Conservation (phyloP, 2,329 filamentous ascomycete species). For the Daldinia eschscholtzii region DNA sequence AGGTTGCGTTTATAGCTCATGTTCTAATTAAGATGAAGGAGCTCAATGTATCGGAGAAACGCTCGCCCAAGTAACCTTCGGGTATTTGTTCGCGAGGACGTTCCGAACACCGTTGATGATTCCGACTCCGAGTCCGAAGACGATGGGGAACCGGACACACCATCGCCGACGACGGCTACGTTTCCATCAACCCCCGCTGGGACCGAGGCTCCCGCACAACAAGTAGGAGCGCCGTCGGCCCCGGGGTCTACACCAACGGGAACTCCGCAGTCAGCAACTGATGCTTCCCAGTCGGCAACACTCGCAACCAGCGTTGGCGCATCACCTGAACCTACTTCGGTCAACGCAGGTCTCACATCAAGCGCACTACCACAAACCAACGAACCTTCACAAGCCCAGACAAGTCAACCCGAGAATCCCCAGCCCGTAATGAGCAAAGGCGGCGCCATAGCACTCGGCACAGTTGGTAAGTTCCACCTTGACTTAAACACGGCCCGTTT, state of each 20-base stretch:
- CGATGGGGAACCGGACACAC: constrained; percentile 34
- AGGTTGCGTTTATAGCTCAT: neutral
- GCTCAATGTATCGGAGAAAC: constrained; percentile 30
- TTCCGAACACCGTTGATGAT: constrained; percentile 16
- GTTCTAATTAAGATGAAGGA: constrained; percentile 30
- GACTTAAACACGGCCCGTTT: neutral
- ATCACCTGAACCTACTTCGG: constrained; percentile 9
- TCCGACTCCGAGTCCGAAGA: constrained; percentile 27
- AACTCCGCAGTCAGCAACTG: neutral
- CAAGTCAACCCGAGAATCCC: constrained; percentile 10
- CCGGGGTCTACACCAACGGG: neutral
- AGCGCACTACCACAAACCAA: constrained; percentile 11
- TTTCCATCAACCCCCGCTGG: constrained; percentile 23
- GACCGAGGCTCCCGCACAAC: constrained; percentile 11
- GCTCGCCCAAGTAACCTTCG: constrained; percentile 33
- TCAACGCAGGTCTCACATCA: neutral
- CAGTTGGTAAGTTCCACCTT: constrained; percentile 34
- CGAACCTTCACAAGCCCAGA: constrained; percentile 22
- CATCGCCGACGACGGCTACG: constrained; percentile 29
- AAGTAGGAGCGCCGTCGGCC: constrained; percentile 3
- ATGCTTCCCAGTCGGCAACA: constrained; percentile 3
- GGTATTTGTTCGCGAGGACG: constrained; percentile 32
- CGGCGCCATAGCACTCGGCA: constrained; percentile 36
- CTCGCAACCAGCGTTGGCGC: neutral
- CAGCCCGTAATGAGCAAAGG: constrained; percentile 19